Base-by-base conservation (phyloP, 805 yeast genomes). In the Candida morakotiae region DNA sequence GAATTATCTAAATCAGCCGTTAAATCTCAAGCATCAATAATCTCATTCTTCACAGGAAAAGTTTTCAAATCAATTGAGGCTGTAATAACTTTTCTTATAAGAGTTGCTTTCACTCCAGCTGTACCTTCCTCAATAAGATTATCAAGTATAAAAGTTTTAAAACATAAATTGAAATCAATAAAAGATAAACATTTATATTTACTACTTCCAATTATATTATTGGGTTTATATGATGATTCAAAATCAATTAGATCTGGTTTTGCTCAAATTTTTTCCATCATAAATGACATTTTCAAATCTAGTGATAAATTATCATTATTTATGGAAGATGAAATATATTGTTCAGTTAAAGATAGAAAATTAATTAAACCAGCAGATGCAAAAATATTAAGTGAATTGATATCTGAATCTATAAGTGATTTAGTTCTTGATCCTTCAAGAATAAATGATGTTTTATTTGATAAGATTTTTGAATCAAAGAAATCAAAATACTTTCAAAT, bases 331-430 rank as follows among this genome's bases (percentile, higher is more conserved):
- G 66, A 69, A 31, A 66, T 87, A 11, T 89, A 83, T 52, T 87
- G 83, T 9, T 52, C 64, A 7, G 48, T 49, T 11, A 66, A 75
- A 2, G 49, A 62, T 9, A 61, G 67, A 13, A 57, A 83, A 35
- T 75, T 82, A 18, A 67, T 86, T 18, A 62, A 81, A 16, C 83
- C 87, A 25, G 74, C 74, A 31, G 95, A 87, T 52, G 77, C 39
- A 8, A 35, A 40, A 22, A 24, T 28, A 17, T 35, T 43, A 16
- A 16, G 79, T n/a, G 38, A 37, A 9, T 38, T 35, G 14, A 42
- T 65, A 20, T 50, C 45, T 7, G 48, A 51, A 11, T 25, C 46
- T 17, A 36, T 64, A 7, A 46, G 52, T 6, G 70, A 67, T 38
- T 49, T 54, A 8, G 27, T 57, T 5, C 40, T 61, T 15, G 71